These are phyloP conservation scores for Nadsonia commutata DNA, from an alignment of 1,139 yeast species.

Conservation along the genomic window DNA sequence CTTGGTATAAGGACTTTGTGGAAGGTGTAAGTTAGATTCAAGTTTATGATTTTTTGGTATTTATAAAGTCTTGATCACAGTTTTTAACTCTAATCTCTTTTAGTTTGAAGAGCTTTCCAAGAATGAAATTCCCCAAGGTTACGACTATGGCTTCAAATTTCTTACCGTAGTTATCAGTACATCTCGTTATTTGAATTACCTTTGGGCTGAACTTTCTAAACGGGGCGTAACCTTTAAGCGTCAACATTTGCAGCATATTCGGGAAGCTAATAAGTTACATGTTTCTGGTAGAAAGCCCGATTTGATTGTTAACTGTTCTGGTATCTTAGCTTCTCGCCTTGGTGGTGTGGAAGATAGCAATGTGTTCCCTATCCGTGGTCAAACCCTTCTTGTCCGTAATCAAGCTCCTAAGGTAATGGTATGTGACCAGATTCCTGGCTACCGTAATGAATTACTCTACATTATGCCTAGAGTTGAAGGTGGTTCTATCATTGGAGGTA, in stretches of 20 bases:
- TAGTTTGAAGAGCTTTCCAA: conserved; percentile 19
- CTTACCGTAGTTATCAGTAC: conserved; percentile 38
- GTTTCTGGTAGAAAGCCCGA: conserved; percentile 19
- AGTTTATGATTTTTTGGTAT: background rate
- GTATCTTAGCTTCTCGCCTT: conserved; percentile 39
- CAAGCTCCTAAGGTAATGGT: conserved; percentile 12
- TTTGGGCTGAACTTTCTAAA: conserved; percentile 27
- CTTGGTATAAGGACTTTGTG: conserved; percentile 35
- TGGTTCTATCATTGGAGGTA: conserved; percentile 47
- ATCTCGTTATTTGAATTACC: conserved; percentile 34
- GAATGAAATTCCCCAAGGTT: conserved; percentile 21
- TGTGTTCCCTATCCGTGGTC: conserved; percentile 49
- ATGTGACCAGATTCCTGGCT: conserved; percentile 8
- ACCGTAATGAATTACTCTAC: conserved; percentile 26
- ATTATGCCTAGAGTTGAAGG: conserved; percentile 51
- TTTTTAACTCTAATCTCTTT: background rate
- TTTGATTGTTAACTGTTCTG: conserved; percentile 48
- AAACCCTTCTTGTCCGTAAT: conserved; percentile 39
- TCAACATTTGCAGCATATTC: conserved; percentile 30
- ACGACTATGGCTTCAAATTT: conserved; percentile 28
- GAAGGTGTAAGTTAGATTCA: conserved; percentile 14
- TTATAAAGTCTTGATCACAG: background rate
- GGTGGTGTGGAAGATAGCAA: conserved; percentile 41
- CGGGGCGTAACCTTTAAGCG: conserved; percentile 26
- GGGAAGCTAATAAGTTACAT: conserved; percentile 29